Percentiles rank a stretch among this genome's conserved stretches.
Evolutionary conservation across 306 rosid species (phyloP).

Genomic region (Cucurbita maxima): DNA sequence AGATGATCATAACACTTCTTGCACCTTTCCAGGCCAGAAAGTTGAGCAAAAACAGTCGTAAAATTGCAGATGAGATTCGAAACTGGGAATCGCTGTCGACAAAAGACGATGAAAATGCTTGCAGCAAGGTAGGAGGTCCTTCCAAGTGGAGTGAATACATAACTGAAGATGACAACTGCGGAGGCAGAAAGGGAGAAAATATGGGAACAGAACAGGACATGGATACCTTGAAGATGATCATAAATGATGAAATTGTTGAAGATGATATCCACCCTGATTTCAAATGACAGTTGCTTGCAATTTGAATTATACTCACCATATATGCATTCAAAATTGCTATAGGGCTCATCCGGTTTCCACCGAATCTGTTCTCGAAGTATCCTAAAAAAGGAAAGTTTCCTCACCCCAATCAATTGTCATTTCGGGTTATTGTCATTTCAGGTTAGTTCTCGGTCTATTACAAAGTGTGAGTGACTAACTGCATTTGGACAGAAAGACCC

Average conservation of each 20-base stretch:
- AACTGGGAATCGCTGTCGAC: neutral
- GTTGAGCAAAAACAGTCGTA: neutral
- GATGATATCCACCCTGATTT: constrained; percentile 82
- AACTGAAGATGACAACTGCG: constrained; percentile 18
- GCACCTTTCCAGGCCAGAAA: neutral
- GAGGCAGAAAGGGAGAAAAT: neutral
- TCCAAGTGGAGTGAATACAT: constrained; percentile 65
- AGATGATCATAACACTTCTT: neutral
- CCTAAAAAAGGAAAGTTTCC: too few relatives aligned
- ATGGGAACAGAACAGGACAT: neutral
- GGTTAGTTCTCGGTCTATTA: too few relatives aligned
- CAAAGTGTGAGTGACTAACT: too few relatives aligned
- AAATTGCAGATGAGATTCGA: constrained; percentile 19
- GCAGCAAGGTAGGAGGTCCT: constrained; percentile 9
- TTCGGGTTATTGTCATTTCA: too few relatives aligned
- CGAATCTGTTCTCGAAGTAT: too few relatives aligned
- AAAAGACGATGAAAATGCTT: constrained; percentile 4
- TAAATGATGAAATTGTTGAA: constrained; percentile 44
- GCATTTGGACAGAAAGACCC: too few relatives aligned
- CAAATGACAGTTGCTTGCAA: constrained; percentile 5
- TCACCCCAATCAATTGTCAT: too few relatives aligned
- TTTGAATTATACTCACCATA: too few relatives aligned
- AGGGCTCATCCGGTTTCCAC: too few relatives aligned
- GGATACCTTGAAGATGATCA: constrained; percentile 9
- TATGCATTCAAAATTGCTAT: too few relatives aligned